Percentiles rank a stretch among this genome's conserved stretches.
These are phyloP conservation scores for Penicillium digitatum DNA, from an alignment of 2,329 filamentous ascomycete genomes.

Conservation along the genomic window DNA sequence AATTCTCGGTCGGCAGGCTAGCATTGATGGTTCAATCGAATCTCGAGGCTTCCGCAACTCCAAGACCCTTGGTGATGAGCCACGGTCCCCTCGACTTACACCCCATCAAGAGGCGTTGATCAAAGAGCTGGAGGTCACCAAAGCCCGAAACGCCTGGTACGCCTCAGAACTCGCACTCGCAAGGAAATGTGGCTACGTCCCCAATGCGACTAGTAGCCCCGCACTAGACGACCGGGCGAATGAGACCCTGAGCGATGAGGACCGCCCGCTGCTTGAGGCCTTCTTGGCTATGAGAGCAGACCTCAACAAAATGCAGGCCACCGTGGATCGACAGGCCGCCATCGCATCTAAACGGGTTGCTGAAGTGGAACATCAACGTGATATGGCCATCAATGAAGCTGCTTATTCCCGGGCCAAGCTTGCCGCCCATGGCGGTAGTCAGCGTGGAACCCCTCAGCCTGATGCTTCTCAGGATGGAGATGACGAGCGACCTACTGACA, in stretches of 20 bases:
- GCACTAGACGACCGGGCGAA: constrained; percentile 70
- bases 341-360: constrained; percentile 84
- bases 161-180: constrained; percentile 91
- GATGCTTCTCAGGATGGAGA: constrained; percentile 57
- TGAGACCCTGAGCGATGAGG: constrained; percentile 84
- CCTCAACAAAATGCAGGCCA: constrained; percentile 80
- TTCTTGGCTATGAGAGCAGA: constrained; percentile 87
- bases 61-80: constrained; percentile 42
- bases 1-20: constrained; percentile 41
- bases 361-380: constrained; percentile 89
- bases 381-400: constrained; percentile 89
- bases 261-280: constrained; percentile 86
- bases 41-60: constrained; percentile 40
- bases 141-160: constrained; percentile 93
- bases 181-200: constrained; percentile 79
- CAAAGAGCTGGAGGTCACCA: constrained; percentile 80
- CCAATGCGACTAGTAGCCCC: constrained; percentile 66
- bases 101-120: constrained; percentile 60
- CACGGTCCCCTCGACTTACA: constrained; percentile 44
- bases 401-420: constrained; percentile 92
- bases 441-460: constrained; percentile 53
- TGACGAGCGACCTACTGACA: constrained; percentile 63
- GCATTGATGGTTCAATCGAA: constrained; percentile 41
- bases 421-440: constrained; percentile 72
- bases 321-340: constrained; percentile 82